phyloP scores from a whole-genome alignment of 139 green algal species.

The Chlamydomonas incerta region DNA sequence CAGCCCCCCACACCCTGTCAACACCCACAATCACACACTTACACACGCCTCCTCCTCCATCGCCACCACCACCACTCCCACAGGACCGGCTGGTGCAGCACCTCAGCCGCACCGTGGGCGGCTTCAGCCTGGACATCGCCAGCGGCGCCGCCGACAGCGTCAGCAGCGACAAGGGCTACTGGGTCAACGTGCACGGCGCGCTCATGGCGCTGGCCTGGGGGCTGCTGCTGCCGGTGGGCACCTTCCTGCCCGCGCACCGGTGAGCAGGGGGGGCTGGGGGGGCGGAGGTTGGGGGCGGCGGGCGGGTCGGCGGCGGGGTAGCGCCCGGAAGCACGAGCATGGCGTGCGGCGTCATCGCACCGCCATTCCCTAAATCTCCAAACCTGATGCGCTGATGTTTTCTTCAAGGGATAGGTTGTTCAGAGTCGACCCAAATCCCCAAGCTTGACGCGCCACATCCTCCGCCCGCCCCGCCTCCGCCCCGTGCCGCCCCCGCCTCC shows the following conservation, averaged over 20 bases:
- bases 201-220: constrained; percentile 47
- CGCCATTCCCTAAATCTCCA: too few species aligned
- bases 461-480: background rate
- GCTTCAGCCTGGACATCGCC: constrained; percentile 7
- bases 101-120: background rate
- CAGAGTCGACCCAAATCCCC: too few species aligned
- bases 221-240: constrained; percentile 42
- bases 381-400: too few species aligned
- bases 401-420: too few species aligned
- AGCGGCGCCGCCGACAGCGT: background rate
- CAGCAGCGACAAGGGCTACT: background rate
- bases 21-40: too few species aligned
- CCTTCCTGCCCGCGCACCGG: constrained; percentile 34
- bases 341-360: too few species aligned
- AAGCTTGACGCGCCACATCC: too few species aligned
- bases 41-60: too few species aligned
- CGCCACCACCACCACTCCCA: too few species aligned
- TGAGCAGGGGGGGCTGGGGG: background rate
- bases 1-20: too few species aligned
- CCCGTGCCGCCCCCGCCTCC: background rate
- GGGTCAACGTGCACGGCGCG: constrained; percentile 47
- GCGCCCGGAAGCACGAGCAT: too few species aligned
- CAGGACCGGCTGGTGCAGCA: background rate
- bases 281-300: background rate
- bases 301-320: too few species aligned